phyloP scores from a whole-genome alignment of 1,284 basidiomycete genomes.

The Inonotus hispidus region DNA sequence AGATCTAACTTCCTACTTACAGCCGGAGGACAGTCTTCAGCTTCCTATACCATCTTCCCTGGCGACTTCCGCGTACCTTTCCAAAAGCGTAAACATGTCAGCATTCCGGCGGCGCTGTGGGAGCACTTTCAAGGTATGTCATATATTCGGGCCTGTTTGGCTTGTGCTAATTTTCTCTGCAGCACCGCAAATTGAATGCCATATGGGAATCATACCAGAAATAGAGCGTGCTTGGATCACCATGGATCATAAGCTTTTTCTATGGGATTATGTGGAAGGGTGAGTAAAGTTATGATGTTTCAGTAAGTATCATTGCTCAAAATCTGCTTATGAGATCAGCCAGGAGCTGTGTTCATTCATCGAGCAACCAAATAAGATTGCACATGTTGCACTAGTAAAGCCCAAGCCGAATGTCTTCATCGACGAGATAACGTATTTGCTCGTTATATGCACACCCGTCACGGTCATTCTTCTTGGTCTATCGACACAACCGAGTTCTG shows the following conservation, averaged over 20 bases:
- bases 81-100: slow-evolving; percentile 69
- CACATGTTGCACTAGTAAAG: slow-evolving; percentile 78
- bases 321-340: slow-evolving; percentile 32
- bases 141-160: neutral
- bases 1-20: slow-evolving; percentile 14
- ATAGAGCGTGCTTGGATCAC: slow-evolving; percentile 96
- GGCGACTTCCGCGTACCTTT: slow-evolving; percentile 78
- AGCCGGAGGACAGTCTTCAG: slow-evolving; percentile 63
- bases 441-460: slow-evolving; percentile 87
- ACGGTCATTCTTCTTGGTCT: slow-evolving; percentile 86
- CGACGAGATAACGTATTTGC: slow-evolving; percentile 85
- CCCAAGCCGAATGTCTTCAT: slow-evolving; percentile 85
- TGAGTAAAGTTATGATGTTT: slow-evolving; percentile 33
- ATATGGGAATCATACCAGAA: slow-evolving; percentile 90
- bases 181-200: slow-evolving; percentile 32
- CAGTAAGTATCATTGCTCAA: slow-evolving; percentile 7
- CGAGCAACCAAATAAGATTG: slow-evolving; percentile 89
- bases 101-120: slow-evolving; percentile 80
- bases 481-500: slow-evolving; percentile 47
- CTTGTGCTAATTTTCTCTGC: slow-evolving; percentile 39
- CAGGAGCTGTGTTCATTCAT: slow-evolving; percentile 85
- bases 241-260: slow-evolving; percentile 89
- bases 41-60: slow-evolving; percentile 70
- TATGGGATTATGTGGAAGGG: slow-evolving; percentile 97
- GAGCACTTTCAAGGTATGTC: slow-evolving; percentile 73